phyloP scores from a whole-genome alignment of 2,329 filamentous ascomycete species.

The Ceratocystis cacaofunesta region DNA sequence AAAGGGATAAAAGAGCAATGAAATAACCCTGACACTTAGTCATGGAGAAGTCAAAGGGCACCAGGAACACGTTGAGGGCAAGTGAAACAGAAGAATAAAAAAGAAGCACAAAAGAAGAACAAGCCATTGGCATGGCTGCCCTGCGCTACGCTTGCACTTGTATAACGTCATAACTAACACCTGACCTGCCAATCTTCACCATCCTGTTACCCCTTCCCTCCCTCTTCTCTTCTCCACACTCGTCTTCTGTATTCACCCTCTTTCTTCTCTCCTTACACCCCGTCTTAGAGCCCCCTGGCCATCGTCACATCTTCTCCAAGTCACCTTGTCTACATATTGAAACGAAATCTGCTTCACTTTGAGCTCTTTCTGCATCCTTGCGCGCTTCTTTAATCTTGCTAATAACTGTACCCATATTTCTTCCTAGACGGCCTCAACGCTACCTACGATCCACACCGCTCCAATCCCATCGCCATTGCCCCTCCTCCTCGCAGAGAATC shows the following conservation, averaged over 20 bases:
- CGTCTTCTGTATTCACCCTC: background rate
- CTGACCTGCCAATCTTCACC: background rate
- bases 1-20: background rate
- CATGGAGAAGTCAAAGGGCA: background rate
- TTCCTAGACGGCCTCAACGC: background rate
- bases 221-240: background rate
- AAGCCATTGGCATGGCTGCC: background rate
- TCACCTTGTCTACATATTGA: background rate
- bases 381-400: background rate
- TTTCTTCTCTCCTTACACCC: no score
- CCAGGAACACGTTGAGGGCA: background rate
- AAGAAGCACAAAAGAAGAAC: background rate
- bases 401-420: background rate
- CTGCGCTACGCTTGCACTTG: background rate
- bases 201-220: background rate
- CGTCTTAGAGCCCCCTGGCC: background rate
- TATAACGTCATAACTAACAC: background rate
- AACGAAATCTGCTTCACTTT: background rate
- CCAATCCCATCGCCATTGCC: slow-evolving; percentile 37
- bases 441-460: slow-evolving; percentile 22
- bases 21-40: background rate
- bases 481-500: slow-evolving; percentile 9
- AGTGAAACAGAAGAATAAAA: background rate
- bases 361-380: background rate
- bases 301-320: background rate